Evolutionary conservation across 441 rosid species (phyloP), one percentile per base, ranked within the genome.

Genomic region (Iberis amara): DNA sequence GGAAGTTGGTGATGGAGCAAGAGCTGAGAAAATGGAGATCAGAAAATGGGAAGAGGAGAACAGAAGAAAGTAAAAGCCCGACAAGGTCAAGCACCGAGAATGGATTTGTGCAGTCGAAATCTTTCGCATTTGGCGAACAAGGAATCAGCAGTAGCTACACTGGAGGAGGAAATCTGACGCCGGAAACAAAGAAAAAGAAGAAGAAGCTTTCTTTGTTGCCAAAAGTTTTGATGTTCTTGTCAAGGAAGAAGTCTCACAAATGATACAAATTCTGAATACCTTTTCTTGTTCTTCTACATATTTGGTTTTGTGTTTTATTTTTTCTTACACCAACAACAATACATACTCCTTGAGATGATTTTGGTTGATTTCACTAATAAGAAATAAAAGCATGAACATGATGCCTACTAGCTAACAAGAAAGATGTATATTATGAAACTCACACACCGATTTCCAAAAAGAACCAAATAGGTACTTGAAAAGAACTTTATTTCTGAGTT

Each of bases 11-110:
- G n/a, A 75, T 77, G 53, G 98, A 90, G 71, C 92, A 90, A 38
- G 89, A 90, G 74, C 47, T 87, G 69, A 76, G 98, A 68, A 82
- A 69, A 61, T 87, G 96, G 96, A 81, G 96, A 49, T 78, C 88
- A 0, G 96, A 86, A 61, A 81, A 84, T 2, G 94, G 78, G 75
- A 87, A 76, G 69, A 71, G 62, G 42, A 75, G 96, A 47, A 75
- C 77, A 76, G 79, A 79, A 27, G 65, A 73, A 51, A 70, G 65
- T 38, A 76, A 56, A 47, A 73, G 71, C 70, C 80, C 64, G 9
- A 52, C 30, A 8, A 66, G 74, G 31, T 36, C 64, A 66, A 72
- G 79, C 73, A 55, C 57, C 6, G 83, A 76, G 46, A 79, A 24
- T 2, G 64, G 59, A 13, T 38, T 2, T 6, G 59, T 24, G 6